Base-by-base conservation (phyloP, 345 rosid species). In the Euphorbia peplus region DNA sequence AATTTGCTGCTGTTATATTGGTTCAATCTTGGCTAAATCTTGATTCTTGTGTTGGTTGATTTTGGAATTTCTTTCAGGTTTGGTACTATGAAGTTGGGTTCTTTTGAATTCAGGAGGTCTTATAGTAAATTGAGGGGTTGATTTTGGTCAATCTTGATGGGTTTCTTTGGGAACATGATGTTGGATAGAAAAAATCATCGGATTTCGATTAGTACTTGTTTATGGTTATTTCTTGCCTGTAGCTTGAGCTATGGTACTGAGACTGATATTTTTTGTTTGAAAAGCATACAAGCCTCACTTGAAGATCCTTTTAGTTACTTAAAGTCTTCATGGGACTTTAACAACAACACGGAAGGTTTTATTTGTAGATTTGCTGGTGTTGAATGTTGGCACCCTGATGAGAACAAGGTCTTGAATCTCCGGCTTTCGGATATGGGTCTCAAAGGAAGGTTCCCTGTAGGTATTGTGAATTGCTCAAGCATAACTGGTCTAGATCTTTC, bases 371-470 rank as follows among this genome's bases (percentile, higher is more conserved):
- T 90, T 73, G n/a, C 13, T 13, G 98, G 98, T 39, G 81, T 93
- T 42, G 86, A 86, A 10, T 93, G 98, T 68, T 93, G 98, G 98
- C 98, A 93, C 58, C 93, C 91, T 8, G 93, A 86, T 73, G 98
- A 93, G 85, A 90, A 83, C 75, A 86, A 60, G 72, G 96, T 93
- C 52, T 75, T 93, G 69, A 87, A 83, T 75, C 75, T 93, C 59
- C 83, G 73, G 73, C 91, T 93, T 28, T 60, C 85, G 0, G 87
- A 83, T 72, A 80, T 62, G 85, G 96, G 87, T 28, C 90, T 93
- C 51, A 67, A 50, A 35, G 98, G 98, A 41, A 13, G 0, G 75
- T 93, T 93, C 73, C 98, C 98, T 75, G 51, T 0, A 3, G 90
- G 79, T 4, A 39, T 93, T 29, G 0, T 7, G 26, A 13, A 76